Conservation (phyloP, 768 basidiomycete species). For the Suillus cothurnatus region DNA sequence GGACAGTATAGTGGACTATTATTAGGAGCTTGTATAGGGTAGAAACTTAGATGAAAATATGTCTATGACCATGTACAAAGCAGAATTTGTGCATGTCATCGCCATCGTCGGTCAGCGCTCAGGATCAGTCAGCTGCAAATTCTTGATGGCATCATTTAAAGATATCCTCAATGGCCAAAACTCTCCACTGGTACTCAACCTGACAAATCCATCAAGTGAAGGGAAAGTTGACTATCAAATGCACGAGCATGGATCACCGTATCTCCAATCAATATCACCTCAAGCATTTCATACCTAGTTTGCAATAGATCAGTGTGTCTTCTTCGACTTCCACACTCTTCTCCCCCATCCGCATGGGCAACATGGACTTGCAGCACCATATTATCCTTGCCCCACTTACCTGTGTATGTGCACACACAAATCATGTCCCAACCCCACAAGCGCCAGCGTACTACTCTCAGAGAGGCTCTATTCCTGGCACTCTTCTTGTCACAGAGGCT, state of each 20-base stretch:
- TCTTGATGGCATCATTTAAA: too few relatives aligned
- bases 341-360: slow-evolving; percentile 47
- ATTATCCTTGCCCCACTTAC: slow-evolving; percentile 58
- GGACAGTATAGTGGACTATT: too few relatives aligned
- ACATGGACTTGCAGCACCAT: slow-evolving; percentile 45
- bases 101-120: too few relatives aligned
- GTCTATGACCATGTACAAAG: too few relatives aligned
- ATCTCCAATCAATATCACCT: background rate
- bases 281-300: background rate
- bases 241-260: background rate
- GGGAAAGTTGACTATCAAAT: background rate
- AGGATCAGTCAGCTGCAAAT: too few relatives aligned
- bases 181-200: background rate
- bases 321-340: slow-evolving; percentile 37
- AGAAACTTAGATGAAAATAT: too few relatives aligned
- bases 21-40: too few relatives aligned
- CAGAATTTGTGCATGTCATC: too few relatives aligned
- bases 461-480: slow-evolving; percentile 49
- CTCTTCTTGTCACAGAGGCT: slow-evolving; percentile 58
- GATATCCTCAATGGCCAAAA: too few relatives aligned
- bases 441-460: slow-evolving; percentile 52
- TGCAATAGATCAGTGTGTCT: background rate
- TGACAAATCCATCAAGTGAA: background rate
- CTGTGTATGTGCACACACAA: slow-evolving; percentile 39
- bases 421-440: slow-evolving; percentile 40